Conservation (phyloP, 345 rosid genomes). For the Camelina laxa region DNA sequence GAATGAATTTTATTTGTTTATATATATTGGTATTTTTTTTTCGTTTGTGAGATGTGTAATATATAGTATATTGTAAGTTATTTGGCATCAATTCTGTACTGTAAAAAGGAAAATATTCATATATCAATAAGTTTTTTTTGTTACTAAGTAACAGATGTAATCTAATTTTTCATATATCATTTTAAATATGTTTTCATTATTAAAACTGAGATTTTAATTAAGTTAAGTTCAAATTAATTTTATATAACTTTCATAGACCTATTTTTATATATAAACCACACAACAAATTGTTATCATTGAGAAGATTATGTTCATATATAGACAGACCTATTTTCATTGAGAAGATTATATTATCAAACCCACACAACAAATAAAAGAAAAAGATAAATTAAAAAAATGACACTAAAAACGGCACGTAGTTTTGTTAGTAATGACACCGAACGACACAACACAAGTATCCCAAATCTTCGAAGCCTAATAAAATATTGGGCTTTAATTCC, state of each 20-base stretch:
- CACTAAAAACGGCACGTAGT: conserved; percentile 18
- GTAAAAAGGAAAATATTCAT: not conserved
- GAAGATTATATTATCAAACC: too few species aligned
- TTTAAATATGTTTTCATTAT: not conserved
- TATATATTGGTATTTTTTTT: not conserved
- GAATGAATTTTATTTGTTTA: not conserved
- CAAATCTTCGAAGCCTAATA: not conserved
- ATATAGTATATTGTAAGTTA: not conserved
- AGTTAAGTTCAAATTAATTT: too few species aligned
- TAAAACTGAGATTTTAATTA: not conserved
- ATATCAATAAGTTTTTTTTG: not conserved
- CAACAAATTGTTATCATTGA: too few species aligned
- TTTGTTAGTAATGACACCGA: not conserved
- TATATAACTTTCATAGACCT: not conserved
- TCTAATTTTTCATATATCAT: not conserved
- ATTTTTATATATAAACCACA: too few species aligned
- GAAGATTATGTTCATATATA: too few species aligned
- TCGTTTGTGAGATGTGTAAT: not conserved
- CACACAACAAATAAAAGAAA: too few species aligned
- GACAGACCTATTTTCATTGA: too few species aligned
- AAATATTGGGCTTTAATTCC: conserved; percentile 22
- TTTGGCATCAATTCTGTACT: not conserved
- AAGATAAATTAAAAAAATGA: too few species aligned
- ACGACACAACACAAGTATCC: conserved; percentile 7
- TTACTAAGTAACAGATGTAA: not conserved